Base-by-base conservation (phyloP, 192 early-diverging fungal genomes). In the Spinellus fusiger region DNA sequence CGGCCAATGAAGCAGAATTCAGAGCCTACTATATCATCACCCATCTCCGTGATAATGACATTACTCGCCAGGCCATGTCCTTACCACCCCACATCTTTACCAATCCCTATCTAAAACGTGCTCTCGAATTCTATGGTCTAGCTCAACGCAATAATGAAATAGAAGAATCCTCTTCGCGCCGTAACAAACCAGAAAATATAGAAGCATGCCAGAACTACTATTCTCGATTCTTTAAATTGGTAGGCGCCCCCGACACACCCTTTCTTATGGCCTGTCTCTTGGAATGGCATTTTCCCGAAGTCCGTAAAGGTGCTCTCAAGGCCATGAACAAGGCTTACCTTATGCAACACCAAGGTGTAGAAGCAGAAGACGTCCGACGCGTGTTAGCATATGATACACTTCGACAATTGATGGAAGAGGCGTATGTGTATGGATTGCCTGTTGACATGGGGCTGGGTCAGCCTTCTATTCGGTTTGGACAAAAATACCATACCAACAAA, bases 1-100 rank as follows among this genome's bases (percentile, higher is more conserved):
- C 80, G 25, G 76, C 84, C 0, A 95, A 95, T 46, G 93, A 97
- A 73, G 79, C 92, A 1, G 93, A 97, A 70, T 95, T 97, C 63
- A 81, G 86, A 34, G 94, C 91, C 0, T 96, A 96, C 76, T 87
- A 90, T 59, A 78, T 96, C 12, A 76, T 92, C 9, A 76, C 82
- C 16, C 88, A 93, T 37, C 58, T 88, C 46, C 84, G 78, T 56
- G 85, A 90, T 64, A 72, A 77, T 31, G 92, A 94, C 51, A 78
- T 89, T 52, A 77, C 84, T 20, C 81, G 86, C 1, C 75, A 82
- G 32, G 80, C 84, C 4, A 82, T 84, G 22, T 63, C 79, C 4
- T 75, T 94, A 10, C 84, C 80, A 0, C 32, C 49, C 0, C 68
- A 77, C 22, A 71, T 90, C 7, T 86, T 92, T 38, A 27, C 70